Evolutionary conservation across 2,329 filamentous ascomycete species (phyloP).

Genomic region (Pseudogymnoascus sp.): DNA sequence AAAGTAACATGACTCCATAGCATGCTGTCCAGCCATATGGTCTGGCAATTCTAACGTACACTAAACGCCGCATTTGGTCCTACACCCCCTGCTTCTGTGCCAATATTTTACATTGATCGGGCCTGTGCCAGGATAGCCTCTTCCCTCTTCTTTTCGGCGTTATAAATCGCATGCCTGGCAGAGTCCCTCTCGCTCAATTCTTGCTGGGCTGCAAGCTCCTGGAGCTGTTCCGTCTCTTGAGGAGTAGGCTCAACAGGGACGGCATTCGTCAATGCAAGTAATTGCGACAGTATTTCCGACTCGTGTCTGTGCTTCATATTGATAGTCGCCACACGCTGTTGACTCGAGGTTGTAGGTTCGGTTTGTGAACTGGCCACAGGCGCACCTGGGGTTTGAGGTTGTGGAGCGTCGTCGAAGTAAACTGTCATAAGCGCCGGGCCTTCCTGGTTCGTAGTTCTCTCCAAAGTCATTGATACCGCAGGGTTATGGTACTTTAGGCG

Average conservation of each 20-base stretch:
- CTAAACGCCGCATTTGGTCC: neutral
- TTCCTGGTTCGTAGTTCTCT: slow-evolving; percentile 52
- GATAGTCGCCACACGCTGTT: slow-evolving; percentile 42
- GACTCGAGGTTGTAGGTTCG: slow-evolving; percentile 18
- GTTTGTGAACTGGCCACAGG: slow-evolving; percentile 32
- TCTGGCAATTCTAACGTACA: slow-evolving; percentile 10
- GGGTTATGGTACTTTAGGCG: slow-evolving; percentile 95
- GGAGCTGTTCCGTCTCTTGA: slow-evolving; percentile 53
- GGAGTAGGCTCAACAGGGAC: slow-evolving; percentile 46
- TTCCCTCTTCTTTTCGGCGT: slow-evolving; percentile 54
- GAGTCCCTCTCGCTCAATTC: slow-evolving; percentile 48
- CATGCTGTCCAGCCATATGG: slow-evolving; percentile 4
- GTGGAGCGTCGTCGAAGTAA: slow-evolving; percentile 45
- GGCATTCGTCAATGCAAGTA: slow-evolving; percentile 57
- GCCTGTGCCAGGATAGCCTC: slow-evolving; percentile 50
- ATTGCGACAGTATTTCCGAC: slow-evolving; percentile 53
- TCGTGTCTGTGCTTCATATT: slow-evolving; percentile 58
- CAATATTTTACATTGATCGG: slow-evolving; percentile 28
- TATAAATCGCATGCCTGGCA: slow-evolving; percentile 42
- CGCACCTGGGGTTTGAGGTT: slow-evolving; percentile 41
- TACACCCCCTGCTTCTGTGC: slow-evolving; percentile 6
- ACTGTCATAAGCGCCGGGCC: slow-evolving; percentile 56
- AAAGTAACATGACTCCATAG: slow-evolving; percentile 11
- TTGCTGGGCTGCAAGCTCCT: slow-evolving; percentile 47
- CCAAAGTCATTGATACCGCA: slow-evolving; percentile 70